Percentiles rank a stretch among this genome's conserved stretches.
Conservation (phyloP, 768 basidiomycete genomes). For the Leccinum incarnatum region DNA sequence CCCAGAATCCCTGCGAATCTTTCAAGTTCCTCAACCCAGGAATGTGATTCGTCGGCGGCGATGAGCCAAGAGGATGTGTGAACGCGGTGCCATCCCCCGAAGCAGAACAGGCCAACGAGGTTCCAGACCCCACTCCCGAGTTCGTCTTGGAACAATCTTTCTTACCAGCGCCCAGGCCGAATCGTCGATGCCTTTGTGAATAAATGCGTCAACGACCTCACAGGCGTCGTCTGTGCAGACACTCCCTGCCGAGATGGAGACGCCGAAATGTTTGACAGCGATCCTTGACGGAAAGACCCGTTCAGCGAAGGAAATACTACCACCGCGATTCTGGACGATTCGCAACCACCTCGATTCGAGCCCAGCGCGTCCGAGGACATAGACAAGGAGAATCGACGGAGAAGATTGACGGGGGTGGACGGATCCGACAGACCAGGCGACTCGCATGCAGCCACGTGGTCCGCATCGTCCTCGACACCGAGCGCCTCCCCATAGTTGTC, state of each 20-base stretch:
- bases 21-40: constrained; percentile 19
- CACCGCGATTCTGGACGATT: constrained; percentile 1
- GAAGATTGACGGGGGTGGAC: constrained; percentile 14
- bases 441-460: not conserved
- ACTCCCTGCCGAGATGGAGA: not conserved
- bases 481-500: constrained; percentile 9
- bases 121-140: not conserved
- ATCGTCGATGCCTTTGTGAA: not conserved
- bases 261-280: not conserved
- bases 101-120: not conserved
- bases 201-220: not conserved
- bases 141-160: not conserved
- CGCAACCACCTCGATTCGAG: too few species aligned
- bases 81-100: not conserved
- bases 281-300: constrained; percentile 21
- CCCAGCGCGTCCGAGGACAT: not conserved
- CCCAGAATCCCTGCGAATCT: constrained; percentile 30
- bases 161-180: not conserved
- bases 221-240: constrained; percentile 12
- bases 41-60: constrained; percentile 3
- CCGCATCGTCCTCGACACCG: too few species aligned
- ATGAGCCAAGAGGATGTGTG: not conserved
- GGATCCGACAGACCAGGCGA: constrained; percentile 12
- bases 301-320: constrained; percentile 26
- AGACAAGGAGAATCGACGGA: constrained; percentile 11